Base-by-base conservation (phyloP, 176 grass and related monocot species). In the Phragmites australis region DNA sequence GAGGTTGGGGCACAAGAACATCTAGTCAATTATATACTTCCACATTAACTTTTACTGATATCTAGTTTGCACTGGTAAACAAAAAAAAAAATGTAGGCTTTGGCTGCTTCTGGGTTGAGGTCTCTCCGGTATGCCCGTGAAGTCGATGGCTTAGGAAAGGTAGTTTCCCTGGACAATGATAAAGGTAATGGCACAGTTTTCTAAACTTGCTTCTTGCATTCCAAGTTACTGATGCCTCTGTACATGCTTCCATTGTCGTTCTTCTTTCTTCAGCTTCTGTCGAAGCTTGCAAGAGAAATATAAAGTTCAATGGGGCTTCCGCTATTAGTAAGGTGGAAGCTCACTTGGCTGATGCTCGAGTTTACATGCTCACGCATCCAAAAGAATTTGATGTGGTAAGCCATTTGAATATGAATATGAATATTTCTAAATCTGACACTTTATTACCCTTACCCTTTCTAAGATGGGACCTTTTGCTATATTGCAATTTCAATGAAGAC, bases 311-410 rank as follows among this genome's bases (percentile, higher is more conserved):
- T 82, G 92, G 92, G 39, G 62, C 88, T 79, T 77, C 88, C 23
- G 82, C 82, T 82, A 70, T 67, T 62, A 91, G 86, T 70, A 99
- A 99, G 82, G 88, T 99, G 22, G 92, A 95, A 89, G 88, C 90
- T 81, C 82, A 99, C 84, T 91, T 94, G 70, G 88, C 88, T 75
- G 96, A 99, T 89, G 90, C 96, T 89, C 88, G 90, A 79, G 84
- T 99, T 88, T 91, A 93, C 76, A 99, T 99, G 96, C 90, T 99
- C 72, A 99, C 88, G 5, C 96, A 99, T 86, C 88, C 90, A 68
- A 99, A 99, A 91, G 96, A 99, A 89, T 99, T 91, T 89, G 90
- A 99, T 91, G 90, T 89, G 90, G 92, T 97, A 93, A 77, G 61
- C 16, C 31, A 68, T 83, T 44, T 81, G 84, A 69, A 39, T 74